Evolutionary conservation across 108 stramenopile species (phyloP), one percentile per base, ranked within the genome.

Genomic region (Heterococcus sp.): DNA sequence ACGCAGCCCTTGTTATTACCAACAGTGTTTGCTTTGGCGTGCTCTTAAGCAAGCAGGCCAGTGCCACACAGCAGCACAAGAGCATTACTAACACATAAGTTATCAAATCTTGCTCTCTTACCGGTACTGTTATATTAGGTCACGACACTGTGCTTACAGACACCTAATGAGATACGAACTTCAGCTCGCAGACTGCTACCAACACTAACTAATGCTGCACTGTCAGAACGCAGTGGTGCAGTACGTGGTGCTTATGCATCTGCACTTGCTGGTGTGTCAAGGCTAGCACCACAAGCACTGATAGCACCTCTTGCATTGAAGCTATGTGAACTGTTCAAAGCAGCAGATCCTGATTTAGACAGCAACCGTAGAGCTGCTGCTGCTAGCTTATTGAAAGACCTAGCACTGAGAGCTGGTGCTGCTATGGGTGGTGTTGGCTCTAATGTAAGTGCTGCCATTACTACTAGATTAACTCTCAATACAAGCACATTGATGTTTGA

Each of bases 161-260:
- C 69, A 34, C 83, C 75, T 32, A 26, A 32, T 29, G 74, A 66
- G 39, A 32, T 75, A 32, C 38, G 34, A 11, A 37, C 40, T 29
- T 68, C 38, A 38, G 66, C 75, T 11, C 83, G 75, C 69, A 37
- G 64, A 14, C 83, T 84, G 34, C 75, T 84, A 32, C 83, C 65
- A 3, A 70, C 69, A 8, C 75, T 84, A n/a, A 68, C 83, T 33
- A 75, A 75, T 39, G 76, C 75, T 27, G 75, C 83, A 0, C 75
- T 84, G n/a, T 71, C 83, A 30, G 83, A 84, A 71, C 83, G 75
- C 33, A 84, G 83, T 66, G 39, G 69, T 35, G 75, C 83, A 2
- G 75, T 75, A 28, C 75, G 75, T 26, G 68, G 74, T 34, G 40
- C 75, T 32, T 84, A 75, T 71, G 65, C 75, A 8, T 75, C 75